These are phyloP conservation scores for Candida maris DNA, from an alignment of 805 yeast genomes.

Conservation along the genomic window DNA sequence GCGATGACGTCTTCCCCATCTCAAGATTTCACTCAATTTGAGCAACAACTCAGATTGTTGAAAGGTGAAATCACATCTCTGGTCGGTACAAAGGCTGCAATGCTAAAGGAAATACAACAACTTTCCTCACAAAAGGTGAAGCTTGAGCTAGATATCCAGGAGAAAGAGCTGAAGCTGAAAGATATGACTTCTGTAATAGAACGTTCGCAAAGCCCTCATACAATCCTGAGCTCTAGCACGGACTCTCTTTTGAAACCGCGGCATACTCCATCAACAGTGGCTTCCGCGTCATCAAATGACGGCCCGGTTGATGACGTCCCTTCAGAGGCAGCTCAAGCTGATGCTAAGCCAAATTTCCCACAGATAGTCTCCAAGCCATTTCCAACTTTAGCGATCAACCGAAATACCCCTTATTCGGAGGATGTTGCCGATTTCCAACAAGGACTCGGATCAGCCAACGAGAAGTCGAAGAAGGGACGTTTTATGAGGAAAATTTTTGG, in stretches of 20 bases:
- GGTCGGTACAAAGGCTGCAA: conserved; percentile 36
- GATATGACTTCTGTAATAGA: conserved; percentile 10
- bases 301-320: conserved; percentile 3
- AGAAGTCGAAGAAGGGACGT: conserved; percentile 21
- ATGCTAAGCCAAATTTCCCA: not conserved
- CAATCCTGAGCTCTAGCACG: conserved; percentile 8
- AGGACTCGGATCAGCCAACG: conserved; percentile 4
- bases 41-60: conserved; percentile 36
- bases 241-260: conserved; percentile 11
- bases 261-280: conserved; percentile 7
- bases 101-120: conserved; percentile 49
- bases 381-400: not conserved
- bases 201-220: conserved; percentile 4
- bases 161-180: conserved; percentile 15
- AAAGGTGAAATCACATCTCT: conserved; percentile 40
- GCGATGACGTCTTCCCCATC: conserved; percentile 27
- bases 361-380: conserved; percentile 2
- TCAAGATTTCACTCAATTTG: conserved; percentile 31
- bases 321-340: conserved; percentile 4
- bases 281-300: conserved; percentile 11
- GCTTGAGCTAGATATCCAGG: conserved; percentile 43
- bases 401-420: conserved; percentile 10
- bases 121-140: conserved; percentile 45
- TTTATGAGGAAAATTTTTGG: conserved; percentile 32
- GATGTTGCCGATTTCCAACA: conserved; percentile 4